These are phyloP conservation scores for Nicotiana attenuata DNA, from an alignment of 257 asterid species.

Conservation along the genomic window DNA sequence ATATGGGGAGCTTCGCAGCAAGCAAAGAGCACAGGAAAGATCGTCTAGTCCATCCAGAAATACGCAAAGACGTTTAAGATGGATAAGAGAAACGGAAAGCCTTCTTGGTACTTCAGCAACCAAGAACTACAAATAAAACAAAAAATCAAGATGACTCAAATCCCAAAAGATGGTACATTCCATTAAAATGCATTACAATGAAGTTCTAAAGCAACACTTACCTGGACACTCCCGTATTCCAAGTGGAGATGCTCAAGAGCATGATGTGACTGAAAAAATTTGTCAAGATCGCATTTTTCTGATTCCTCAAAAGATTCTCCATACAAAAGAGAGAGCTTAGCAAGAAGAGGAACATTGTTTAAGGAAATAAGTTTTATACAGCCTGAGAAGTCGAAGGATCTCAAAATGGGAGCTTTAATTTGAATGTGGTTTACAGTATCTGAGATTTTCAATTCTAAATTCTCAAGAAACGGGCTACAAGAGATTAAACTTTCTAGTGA, in stretches of 20 bases:
- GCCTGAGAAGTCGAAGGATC: neutral
- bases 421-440: neutral
- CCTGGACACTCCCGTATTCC: neutral
- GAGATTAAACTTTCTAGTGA: neutral
- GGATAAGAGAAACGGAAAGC: neutral
- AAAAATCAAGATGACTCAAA: neutral
- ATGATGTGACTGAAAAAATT: neutral
- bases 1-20: slow-evolving; percentile 1
- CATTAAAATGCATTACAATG: neutral
- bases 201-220: neutral
- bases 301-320: neutral
- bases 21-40: neutral
- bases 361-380: neutral
- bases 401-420: neutral
- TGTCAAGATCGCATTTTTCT: neutral
- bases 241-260: neutral
- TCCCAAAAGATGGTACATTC: neutral
- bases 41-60: neutral
- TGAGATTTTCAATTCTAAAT: neutral
- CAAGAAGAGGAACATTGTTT: neutral
- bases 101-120: neutral
- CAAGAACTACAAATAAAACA: neutral
- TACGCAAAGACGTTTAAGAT: neutral
- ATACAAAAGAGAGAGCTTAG: neutral
- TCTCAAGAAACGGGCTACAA: neutral